These are phyloP conservation scores for Gloeophyllum trabeum DNA, from an alignment of 768 basidiomycete species.

Conservation along the genomic window DNA sequence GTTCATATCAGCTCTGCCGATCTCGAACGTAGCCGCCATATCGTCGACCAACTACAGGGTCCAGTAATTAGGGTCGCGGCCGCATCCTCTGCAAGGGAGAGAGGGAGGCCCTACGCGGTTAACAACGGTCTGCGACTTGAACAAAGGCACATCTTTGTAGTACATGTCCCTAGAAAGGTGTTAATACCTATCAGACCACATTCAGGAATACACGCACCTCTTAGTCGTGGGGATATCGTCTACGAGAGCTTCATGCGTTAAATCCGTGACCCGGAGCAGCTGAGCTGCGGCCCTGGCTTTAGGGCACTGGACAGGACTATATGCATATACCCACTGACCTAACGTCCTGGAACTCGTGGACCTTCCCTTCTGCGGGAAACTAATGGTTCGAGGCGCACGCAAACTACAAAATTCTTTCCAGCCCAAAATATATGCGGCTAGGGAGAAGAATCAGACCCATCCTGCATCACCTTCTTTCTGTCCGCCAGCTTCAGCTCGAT, in stretches of 20 bases:
- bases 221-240: slow-evolving; percentile 28
- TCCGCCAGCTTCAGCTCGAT: slow-evolving; percentile 24
- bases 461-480: slow-evolving; percentile 18
- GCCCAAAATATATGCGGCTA: not conserved
- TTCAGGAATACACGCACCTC: slow-evolving; percentile 50
- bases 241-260: slow-evolving; percentile 57
- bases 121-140: slow-evolving; percentile 67
- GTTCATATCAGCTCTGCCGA: slow-evolving; percentile 68
- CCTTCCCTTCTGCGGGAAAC: slow-evolving; percentile 26
- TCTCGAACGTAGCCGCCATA: slow-evolving; percentile 69
- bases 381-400: slow-evolving; percentile 17
- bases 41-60: slow-evolving; percentile 73
- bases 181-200: not conserved
- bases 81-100: slow-evolving; percentile 1
- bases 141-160: slow-evolving; percentile 76
- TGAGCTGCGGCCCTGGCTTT: too few species aligned
- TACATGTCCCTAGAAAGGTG: slow-evolving; percentile 60
- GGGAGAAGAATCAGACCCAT: slow-evolving; percentile 15
- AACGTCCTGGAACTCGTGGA: slow-evolving; percentile 27
- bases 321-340: too few species aligned
- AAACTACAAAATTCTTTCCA: slow-evolving; percentile 9
- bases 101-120: slow-evolving; percentile 42
- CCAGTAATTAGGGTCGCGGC: not conserved
- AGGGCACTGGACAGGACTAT: too few species aligned
- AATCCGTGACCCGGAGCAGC: slow-evolving; percentile 51